Base-by-base conservation (phyloP, 1,284 basidiomycete genomes). In the Ustilago cynodontis region DNA sequence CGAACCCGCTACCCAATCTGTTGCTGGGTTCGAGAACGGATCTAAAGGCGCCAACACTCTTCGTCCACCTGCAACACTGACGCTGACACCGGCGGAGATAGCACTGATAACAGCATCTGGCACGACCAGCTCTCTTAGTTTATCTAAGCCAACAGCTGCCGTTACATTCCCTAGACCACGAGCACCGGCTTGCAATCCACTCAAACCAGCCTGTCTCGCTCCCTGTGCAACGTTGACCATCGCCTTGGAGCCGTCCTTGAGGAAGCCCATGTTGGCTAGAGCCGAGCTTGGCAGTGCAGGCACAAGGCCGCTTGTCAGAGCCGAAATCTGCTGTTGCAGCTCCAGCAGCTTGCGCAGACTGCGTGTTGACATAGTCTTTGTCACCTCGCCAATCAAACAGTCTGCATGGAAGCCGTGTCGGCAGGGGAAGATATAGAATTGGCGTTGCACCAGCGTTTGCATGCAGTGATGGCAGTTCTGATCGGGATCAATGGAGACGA, bases 381-480 rank as follows among this genome's bases (percentile, higher is more conserved):
- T 84, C 60, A 82, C 83, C 51, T 84, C 72, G 4, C 78, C 70
- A 24, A 86, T 82, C 45, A 86, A 66, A 53, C 86, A 86, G 63
- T 86, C 86, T 4, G 82, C 85, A 55, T 86, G 86, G 73, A 86
- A 97, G 11, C 91, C 91, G 84, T 98, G 95, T 80, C 95, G 93
- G 87, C 97, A 99, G 11, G 95, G 95, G 88, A 99, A 99, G 53
- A 97, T 93, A 87, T 99, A 99, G 86, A 98, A 98, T 85, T 97
- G 95, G 65, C 97, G 89, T 29, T 91, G 92, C 55, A 97, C 87
- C 59, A 99, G 88, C 41, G 91, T 88, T 69, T 90, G 89, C 14
- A 89, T 89, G 87, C 97, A 99, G 45, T 90, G 89, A 26, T 92
- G 92, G 83, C 97, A 99, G 77, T 91, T 90, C 80, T 98, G 95